phyloP scores from a whole-genome alignment of 225 moss, liverwort and hornwort genomes.

The Asterella californica region DNA sequence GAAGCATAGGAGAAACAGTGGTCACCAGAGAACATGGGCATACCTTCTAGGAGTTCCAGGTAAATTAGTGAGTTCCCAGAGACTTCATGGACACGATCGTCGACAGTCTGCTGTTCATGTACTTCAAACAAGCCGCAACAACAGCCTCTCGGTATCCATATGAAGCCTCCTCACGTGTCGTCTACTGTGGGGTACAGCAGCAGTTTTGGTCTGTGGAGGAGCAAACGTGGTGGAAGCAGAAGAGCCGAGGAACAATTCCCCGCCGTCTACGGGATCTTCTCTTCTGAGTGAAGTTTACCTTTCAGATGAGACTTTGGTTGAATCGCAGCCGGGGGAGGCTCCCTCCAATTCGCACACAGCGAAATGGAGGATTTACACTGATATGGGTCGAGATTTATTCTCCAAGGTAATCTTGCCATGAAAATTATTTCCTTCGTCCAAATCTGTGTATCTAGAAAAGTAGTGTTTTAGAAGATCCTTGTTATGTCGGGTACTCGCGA shows the following conservation, averaged over 20 bases:
- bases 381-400: constrained; percentile 90
- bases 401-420: constrained; percentile 47
- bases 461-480: not conserved
- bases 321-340: constrained; percentile 51
- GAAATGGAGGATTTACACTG: constrained; percentile 93
- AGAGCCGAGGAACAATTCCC: constrained; percentile 9
- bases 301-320: constrained; percentile 57
- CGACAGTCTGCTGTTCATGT: not conserved
- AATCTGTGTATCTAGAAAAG: no score
- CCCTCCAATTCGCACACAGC: constrained; percentile 87
- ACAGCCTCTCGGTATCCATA: not conserved
- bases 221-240: constrained; percentile 25
- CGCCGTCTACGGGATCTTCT: constrained; percentile 17
- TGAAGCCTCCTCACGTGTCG: not conserved
- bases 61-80: not conserved
- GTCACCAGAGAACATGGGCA: not conserved
- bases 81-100: not conserved
- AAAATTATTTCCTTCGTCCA: no score
- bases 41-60: constrained; percentile 30
- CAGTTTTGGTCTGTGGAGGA: constrained; percentile 18
- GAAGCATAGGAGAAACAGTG: not conserved
- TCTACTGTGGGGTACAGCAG: constrained; percentile 2
- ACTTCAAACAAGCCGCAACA: not conserved
- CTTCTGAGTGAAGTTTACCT: constrained; percentile 43
- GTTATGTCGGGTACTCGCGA: no score